Percentiles rank a stretch among this genome's conserved stretches.
Conservation (phyloP, 345 rosid genomes). For the Ceriops zippeliana region DNA sequence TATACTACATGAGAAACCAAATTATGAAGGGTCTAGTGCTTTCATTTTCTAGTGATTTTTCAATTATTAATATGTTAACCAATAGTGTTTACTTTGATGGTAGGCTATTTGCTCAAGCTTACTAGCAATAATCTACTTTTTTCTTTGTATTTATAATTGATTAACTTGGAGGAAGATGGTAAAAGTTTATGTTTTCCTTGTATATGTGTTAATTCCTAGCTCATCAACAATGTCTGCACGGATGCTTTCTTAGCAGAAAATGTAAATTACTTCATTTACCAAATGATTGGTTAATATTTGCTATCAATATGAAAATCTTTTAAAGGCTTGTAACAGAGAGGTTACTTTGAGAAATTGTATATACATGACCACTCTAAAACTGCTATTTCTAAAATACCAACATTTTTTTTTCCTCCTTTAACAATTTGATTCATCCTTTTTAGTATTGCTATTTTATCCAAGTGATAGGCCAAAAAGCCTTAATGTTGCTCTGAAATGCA, state of each 20-base stretch:
- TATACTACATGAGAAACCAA: too few species aligned
- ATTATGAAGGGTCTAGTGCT: too few species aligned
- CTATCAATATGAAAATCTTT: neutral
- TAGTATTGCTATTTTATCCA: slow-evolving; percentile 97
- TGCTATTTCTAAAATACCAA: too few species aligned
- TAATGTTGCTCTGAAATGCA: slow-evolving; percentile 94
- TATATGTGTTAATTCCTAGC: slow-evolving; percentile 87
- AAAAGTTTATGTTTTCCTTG: slow-evolving; percentile 1
- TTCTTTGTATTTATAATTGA: neutral
- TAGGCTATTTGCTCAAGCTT: neutral
- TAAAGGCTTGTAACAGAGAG: slow-evolving; percentile 2
- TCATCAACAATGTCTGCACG: slow-evolving; percentile 90
- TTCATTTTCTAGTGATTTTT: too few species aligned
- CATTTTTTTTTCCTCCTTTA: neutral
- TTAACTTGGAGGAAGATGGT: neutral
- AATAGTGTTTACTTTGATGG: neutral
- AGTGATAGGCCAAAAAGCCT: slow-evolving; percentile 93
- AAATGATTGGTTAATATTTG: neutral
- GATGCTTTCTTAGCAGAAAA: slow-evolving; percentile 99
- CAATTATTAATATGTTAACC: too few species aligned
- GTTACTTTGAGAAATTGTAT: neutral
- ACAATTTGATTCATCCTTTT: neutral
- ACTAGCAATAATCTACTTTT: neutral
- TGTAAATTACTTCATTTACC: slow-evolving; percentile 30
- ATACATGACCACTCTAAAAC: too few species aligned